Base-by-base conservation (phyloP, 345 rosid species). In the Camelina neglecta region DNA sequence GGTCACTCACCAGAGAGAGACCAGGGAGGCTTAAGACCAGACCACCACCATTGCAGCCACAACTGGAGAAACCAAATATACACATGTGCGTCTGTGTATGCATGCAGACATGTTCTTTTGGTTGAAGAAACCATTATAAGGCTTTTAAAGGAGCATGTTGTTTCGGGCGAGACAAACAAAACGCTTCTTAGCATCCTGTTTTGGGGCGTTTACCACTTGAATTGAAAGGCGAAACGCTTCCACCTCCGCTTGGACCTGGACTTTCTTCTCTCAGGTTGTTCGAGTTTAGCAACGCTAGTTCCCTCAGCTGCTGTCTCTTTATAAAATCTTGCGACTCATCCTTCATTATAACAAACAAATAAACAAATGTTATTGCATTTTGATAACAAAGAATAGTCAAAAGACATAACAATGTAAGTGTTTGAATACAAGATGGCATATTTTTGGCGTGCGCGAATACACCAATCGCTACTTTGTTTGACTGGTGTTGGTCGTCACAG, bases 281-380 rank as follows among this genome's bases (percentile, higher is more conserved):
- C 8, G 98, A 95, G 78, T 95, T 95, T 73, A 95, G 77, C 93
- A 95, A 60, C 1, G 99, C 99, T 38, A 95, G 84, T 72, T 95
- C 99, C 31, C 97, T 92, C 80, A 95, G 75, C 80, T 95, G 99
- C 78, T 95, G 98, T 80, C 98, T 89, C 92, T 95, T 95, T 65
- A 92, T 90, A 81, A 76, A 87, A 80, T 95, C 99, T 75, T 95
- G 94, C 0, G 99, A 92, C 79, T 95, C 99, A 2, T 95, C 99
- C 99, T 95, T 88, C 80, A 56, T 35, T 3, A 63, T 9, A 51
- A 65, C 42, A 51, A 23, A 61, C 48, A 62, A 51, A n/a, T 20
- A 44, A 45, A 29, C 12, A 11, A 41, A 42, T 29, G 71, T 45
- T 35, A 55, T 29, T n/a, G 60, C 15, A 23, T 41, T 33, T 69